Base-by-base conservation (phyloP, 1,139 yeast species). In the Yamadazyma triangularis region DNA sequence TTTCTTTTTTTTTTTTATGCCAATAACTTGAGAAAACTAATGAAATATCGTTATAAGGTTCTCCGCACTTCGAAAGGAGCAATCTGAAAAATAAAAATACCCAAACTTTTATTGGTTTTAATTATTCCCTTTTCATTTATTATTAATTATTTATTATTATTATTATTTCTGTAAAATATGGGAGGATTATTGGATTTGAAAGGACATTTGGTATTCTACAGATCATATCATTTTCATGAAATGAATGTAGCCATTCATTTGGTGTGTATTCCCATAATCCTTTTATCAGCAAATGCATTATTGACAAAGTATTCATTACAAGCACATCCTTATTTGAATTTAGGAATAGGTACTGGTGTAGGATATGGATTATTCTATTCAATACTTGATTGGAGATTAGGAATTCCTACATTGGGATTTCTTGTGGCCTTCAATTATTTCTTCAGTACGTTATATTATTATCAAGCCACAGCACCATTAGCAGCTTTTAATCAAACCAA, bases 181-280 rank as follows among this genome's bases (percentile, higher is more conserved):
- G 28, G 54, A 14, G 59, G 53, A 4, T 28, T 69, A 15, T 50
- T 79, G 13, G 73, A 79, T 44, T 61, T 86, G 22, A 72, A 73
- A 32, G 70, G 71, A 23, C 96, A 89, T 45, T 67, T 89, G 33
- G 77, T 79, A 15, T 85, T 85, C 49, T 91, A 91, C 64, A 79
- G 93, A 55, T 72, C 85, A 2, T 89, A 89, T 52, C 98, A 91
- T 54, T 68, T 70, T 51, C 68, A 85, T 51, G 60, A 63, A 10
- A 64, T 61, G 30, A 91, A 91, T 58, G 93, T 88, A 8, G 45
- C 67, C 8, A 84, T 91, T 39, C 98, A 91, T 50, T 58, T 83
- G 33, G 53, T 74, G 3, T 88, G 88, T 49, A 89, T 91, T 26
- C 97, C 97, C 1, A 56, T 77, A 11, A 87, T 91, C 34, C 60